Evolutionary conservation across 257 asterid genomes (phyloP).

Genomic region (Eustoma russellianum): DNA sequence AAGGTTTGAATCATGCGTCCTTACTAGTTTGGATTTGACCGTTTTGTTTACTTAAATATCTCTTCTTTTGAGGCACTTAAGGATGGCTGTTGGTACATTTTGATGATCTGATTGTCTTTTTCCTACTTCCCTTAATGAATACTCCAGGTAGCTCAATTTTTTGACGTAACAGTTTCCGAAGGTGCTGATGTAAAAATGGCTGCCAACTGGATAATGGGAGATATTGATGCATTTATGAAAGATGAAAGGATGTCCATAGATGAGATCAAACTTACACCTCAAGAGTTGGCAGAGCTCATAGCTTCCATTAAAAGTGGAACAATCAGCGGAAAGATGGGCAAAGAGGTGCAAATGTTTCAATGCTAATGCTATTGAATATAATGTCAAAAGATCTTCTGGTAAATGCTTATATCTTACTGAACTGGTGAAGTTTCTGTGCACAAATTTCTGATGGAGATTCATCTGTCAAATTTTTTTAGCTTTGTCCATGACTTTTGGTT

Average conservation of each 20-base stretch:
- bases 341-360: constrained; percentile 46
- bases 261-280: constrained; percentile 71
- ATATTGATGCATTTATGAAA: constrained; percentile 87
- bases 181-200: constrained; percentile 81
- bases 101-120: constrained; percentile 2
- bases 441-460: no score
- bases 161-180: constrained; percentile 56
- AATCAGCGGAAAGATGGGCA: constrained; percentile 94
- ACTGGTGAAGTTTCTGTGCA: no score
- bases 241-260: constrained; percentile 62
- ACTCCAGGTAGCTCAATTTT: constrained; percentile 70
- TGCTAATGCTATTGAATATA: neutral
- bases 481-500: no score
- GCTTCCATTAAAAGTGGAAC: constrained; percentile 78
- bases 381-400: no score
- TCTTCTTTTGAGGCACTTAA: no score
- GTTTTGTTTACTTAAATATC: no score
- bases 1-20: no score
- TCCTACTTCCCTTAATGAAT: constrained; percentile 11
- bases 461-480: neutral
- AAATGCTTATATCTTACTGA: no score
- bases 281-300: constrained; percentile 77
- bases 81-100: neutral
- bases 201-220: constrained; percentile 98
- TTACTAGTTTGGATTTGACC: no score